Base-by-base conservation (phyloP, 2,329 filamentous ascomycete species). In the Venturia carpophila region DNA sequence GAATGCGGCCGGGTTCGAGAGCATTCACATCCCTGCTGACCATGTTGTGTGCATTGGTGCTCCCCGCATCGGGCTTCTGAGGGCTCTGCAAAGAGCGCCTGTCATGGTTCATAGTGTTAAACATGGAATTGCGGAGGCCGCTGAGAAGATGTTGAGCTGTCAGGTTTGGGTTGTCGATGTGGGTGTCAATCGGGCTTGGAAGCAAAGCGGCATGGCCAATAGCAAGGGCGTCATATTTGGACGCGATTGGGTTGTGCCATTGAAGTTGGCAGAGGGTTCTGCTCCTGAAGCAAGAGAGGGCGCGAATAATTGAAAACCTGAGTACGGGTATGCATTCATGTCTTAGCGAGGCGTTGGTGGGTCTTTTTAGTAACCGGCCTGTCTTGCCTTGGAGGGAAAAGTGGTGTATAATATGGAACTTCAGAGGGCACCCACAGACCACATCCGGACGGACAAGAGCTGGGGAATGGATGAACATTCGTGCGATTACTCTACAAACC, bases 181-280 rank as follows among this genome's bases (percentile, higher is more conserved):
- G 69, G 93, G 94, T 0, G 84, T 97, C 17, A 87, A 90, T 66
- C 84, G 89, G 4, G 90, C 92, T 3, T 95, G 92, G 89, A 88
- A 88, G 72, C 91, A 91, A 74, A 89, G 90, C 0, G 90, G 90
- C 1, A 91, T 90, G 5, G 87, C 89, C 73, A 85, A 91, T 62
- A 85, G 92, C 24, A 87, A 90, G 69, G 92, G 92, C 0, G 88
- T 97, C 65, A 91, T 92, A 71, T 97, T 97, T 79, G 91, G 91
- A 30, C 86, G 87, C 67, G 85, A 87, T 69, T 97, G 93, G 93
- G 87, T 94, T 68, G 81, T 95, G 17, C 86, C 88, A 70, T 84
- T 94, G 76, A 74, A 76, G 61, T 83, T 71, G 65, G 69, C 67
- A 11, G 71, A 71, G 60, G 70, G 71, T 24, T 63, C n/a, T 3